Evolutionary conservation across 2,329 filamentous ascomycete genomes (phyloP).

Genomic region (Dactylonectria macrodidyma): DNA sequence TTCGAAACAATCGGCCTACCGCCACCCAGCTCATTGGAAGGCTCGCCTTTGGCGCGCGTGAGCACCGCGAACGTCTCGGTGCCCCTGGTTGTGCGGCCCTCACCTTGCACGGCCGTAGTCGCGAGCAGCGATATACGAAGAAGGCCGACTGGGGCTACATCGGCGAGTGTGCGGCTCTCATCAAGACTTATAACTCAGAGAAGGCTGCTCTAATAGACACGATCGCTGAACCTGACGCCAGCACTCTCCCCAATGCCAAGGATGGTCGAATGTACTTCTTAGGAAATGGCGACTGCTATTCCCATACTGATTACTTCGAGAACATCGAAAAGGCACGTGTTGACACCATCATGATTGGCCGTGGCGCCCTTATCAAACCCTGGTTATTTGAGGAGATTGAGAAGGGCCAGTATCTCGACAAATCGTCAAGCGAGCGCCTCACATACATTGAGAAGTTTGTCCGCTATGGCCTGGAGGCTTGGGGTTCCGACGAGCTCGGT

Average conservation of each 20-base stretch:
- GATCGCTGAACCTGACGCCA: slow-evolving; percentile 80
- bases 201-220: slow-evolving; percentile 81
- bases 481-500: slow-evolving; percentile 96
- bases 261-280: slow-evolving; percentile 88
- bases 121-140: slow-evolving; percentile 94
- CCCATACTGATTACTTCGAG: slow-evolving; percentile 87
- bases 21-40: slow-evolving; percentile 87
- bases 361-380: slow-evolving; percentile 95
- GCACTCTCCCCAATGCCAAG: slow-evolving; percentile 76
- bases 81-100: slow-evolving; percentile 93
- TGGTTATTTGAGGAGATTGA: slow-evolving; percentile 99
- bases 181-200: slow-evolving; percentile 83
- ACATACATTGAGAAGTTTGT: slow-evolving; percentile 90
- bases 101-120: slow-evolving; percentile 92
- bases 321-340: slow-evolving; percentile 84
- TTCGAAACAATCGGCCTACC: slow-evolving; percentile 83
- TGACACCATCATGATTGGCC: slow-evolving; percentile 97
- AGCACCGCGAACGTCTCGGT: slow-evolving; percentile 78
- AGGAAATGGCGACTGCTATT: slow-evolving; percentile 97
- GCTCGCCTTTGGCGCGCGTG: slow-evolving; percentile 83
- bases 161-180: slow-evolving; percentile 86
- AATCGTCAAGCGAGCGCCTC: slow-evolving; percentile 89
- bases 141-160: slow-evolving; percentile 97
- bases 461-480: slow-evolving; percentile 91
- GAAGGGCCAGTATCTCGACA: slow-evolving; percentile 93